Evolutionary conservation across 2,329 filamentous ascomycete species (phyloP), one percentile per base, ranked within the genome.

Genomic region (Neofusicoccum umdonicola): DNA sequence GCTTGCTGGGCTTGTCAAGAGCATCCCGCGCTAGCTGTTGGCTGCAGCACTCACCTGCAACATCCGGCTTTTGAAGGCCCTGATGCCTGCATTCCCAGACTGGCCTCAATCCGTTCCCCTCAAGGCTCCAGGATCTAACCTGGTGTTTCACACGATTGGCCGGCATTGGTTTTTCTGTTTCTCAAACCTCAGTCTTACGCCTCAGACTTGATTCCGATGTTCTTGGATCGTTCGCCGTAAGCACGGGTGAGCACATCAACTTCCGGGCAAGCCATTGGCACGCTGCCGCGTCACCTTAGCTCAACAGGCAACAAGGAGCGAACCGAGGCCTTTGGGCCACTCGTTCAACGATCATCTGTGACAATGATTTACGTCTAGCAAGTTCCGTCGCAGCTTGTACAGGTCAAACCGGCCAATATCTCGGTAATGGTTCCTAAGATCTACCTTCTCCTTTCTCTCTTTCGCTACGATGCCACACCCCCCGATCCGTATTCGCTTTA

Each of bases 391-490:
- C 22, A 37, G 15, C 22, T 12, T 22, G 31, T 37, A 45, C 56
- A 60, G n/a, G 17, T 19, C 27, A 22, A 47, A 11, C 56, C 27
- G 56, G 56, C 42, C 42, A 45, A 60, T 60, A 60, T 47, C 31
- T 60, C 56, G 56, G 56, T 60, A 60, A 60, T 47, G 41, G 27
- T 27, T 34, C 11, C 42, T 13, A 47, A 31, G 56, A 60, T 60
- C 56, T 60, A 31, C 56, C 31, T 15, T 19, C 56, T 60, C 56
- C 42, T 60, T 47, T 60, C 56, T 37, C 17, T 37, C 50, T 37
- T 60, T 47, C 56, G 56, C 42, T 47, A 35, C 56, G n/a, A 37
- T 19, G 41, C 37, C 12, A n/a, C 39, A 45, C 54, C 9, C 41
- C 15, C 6, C 27, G 27, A 22, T 15, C 31, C 56, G 31, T 60